These are phyloP conservation scores for Aspergillus caelatus DNA, from an alignment of 2,329 filamentous ascomycete species.

Conservation along the genomic window DNA sequence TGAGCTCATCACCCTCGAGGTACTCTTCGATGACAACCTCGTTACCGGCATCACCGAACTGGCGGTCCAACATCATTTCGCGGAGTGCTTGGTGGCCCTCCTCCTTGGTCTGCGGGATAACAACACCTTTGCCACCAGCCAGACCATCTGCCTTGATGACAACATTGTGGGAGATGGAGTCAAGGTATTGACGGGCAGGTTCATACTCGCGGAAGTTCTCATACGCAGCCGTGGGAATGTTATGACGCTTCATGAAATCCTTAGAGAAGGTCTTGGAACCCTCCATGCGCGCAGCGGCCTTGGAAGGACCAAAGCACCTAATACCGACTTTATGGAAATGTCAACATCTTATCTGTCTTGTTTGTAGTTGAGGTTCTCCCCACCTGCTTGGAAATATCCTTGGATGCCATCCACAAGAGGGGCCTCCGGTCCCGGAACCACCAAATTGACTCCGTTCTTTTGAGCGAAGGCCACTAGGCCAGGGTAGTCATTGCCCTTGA, in stretches of 20 bases:
- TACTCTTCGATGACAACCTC: slow-evolving; percentile 97
- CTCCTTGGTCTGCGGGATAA: slow-evolving; percentile 78
- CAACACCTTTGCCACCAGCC: slow-evolving; percentile 93
- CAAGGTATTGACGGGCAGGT: slow-evolving; percentile 72
- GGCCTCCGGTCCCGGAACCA: slow-evolving; percentile 88
- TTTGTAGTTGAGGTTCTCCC: slow-evolving; percentile 12
- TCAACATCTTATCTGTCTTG: neutral
- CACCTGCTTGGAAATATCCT: slow-evolving; percentile 71
- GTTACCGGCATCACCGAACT: slow-evolving; percentile 83
- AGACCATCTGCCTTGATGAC: slow-evolving; percentile 95
- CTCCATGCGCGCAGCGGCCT: slow-evolving; percentile 85
- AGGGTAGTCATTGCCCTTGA: slow-evolving; percentile 76
- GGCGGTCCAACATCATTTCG: slow-evolving; percentile 86
- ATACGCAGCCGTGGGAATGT: slow-evolving; percentile 88
- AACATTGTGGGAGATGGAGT: slow-evolving; percentile 69
- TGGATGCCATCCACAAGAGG: slow-evolving; percentile 92
- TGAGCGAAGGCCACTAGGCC: slow-evolving; percentile 75
- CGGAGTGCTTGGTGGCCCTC: slow-evolving; percentile 81
- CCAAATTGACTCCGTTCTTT: slow-evolving; percentile 73
- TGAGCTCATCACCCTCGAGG: slow-evolving; percentile 86
- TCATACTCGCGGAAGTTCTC: slow-evolving; percentile 83
- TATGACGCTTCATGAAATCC: slow-evolving; percentile 92
- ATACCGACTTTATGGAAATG: slow-evolving; percentile 60
- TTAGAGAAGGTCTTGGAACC: slow-evolving; percentile 97
- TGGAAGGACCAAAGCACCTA: slow-evolving; percentile 81